Conservation (phyloP, 1,284 basidiomycete species). For the Phlebopus sp. region DNA sequence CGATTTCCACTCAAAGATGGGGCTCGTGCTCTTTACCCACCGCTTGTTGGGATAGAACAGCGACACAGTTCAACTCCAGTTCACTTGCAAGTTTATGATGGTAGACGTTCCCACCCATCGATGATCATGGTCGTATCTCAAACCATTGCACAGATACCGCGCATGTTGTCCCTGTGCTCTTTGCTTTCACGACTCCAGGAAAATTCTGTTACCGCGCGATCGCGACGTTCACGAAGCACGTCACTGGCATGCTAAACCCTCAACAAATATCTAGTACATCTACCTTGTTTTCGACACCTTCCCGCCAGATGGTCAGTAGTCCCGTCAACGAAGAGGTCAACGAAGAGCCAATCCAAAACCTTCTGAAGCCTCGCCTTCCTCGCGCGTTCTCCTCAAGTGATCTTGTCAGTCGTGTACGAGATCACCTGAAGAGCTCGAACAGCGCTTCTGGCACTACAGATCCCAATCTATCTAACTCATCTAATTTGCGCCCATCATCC, state of each 20-base stretch:
- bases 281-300: background rate
- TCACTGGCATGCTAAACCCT: slow-evolving; percentile 45
- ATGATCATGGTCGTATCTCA: slow-evolving; percentile 1
- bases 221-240: slow-evolving; percentile 62
- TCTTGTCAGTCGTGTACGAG: background rate
- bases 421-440: background rate
- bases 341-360: background rate
- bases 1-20: slow-evolving; percentile 67
- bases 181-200: slow-evolving; percentile 79
- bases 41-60: slow-evolving; percentile 62
- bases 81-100: slow-evolving; percentile 87
- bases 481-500: slow-evolving; percentile 8
- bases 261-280: slow-evolving; percentile 15
- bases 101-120: slow-evolving; percentile 33
- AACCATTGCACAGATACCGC: slow-evolving; percentile 53
- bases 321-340: slow-evolving; percentile 3
- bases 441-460: background rate
- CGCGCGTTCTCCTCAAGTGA: slow-evolving; percentile 10
- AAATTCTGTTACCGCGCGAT: slow-evolving; percentile 78
- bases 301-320: slow-evolving; percentile 3
- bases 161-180: slow-evolving; percentile 75
- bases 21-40: slow-evolving; percentile 61
- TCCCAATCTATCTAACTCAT: background rate
- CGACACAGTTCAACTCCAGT: slow-evolving; percentile 76
- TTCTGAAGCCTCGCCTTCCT: slow-evolving; percentile 3